Evolutionary conservation across 805 yeast species (phyloP).

Genomic region (Komagataella mondaviorum): DNA sequence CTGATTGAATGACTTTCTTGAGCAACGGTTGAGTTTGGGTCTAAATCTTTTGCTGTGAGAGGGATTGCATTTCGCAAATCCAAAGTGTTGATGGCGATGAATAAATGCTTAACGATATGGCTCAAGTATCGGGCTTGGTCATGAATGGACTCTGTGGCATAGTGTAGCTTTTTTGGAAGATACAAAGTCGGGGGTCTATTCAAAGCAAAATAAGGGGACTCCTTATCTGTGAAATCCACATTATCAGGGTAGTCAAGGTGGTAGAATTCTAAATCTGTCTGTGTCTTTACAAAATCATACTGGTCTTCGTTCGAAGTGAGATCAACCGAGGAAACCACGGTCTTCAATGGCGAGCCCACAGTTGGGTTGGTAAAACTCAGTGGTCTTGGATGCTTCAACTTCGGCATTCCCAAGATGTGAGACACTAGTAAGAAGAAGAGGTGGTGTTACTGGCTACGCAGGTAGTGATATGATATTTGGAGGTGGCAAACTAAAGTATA

Average conservation of each 20-base stretch:
- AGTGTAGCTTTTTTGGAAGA: slow-evolving; percentile 40
- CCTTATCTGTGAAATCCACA: slow-evolving; percentile 6
- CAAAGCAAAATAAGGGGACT: slow-evolving; percentile 12
- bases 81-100: slow-evolving; percentile 60
- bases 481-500: background rate
- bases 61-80: slow-evolving; percentile 63
- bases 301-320: background rate
- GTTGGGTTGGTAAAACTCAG: background rate
- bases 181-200: slow-evolving; percentile 8
- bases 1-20: slow-evolving; percentile 10
- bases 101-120: slow-evolving; percentile 69
- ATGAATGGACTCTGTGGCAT: slow-evolving; percentile 48
- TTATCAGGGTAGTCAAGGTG: background rate
- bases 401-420: background rate
- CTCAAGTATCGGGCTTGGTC: slow-evolving; percentile 65
- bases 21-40: slow-evolving; percentile 19
- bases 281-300: background rate
- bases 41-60: slow-evolving; percentile 52
- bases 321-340: background rate
- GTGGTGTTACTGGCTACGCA: background rate
- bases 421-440: background rate
- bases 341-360: background rate
- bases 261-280: background rate
- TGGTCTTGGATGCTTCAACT: background rate
- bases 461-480: background rate